Evolutionary conservation across 108 stramenopile genomes (phyloP).

Genomic region (Bacterosira constricta): DNA sequence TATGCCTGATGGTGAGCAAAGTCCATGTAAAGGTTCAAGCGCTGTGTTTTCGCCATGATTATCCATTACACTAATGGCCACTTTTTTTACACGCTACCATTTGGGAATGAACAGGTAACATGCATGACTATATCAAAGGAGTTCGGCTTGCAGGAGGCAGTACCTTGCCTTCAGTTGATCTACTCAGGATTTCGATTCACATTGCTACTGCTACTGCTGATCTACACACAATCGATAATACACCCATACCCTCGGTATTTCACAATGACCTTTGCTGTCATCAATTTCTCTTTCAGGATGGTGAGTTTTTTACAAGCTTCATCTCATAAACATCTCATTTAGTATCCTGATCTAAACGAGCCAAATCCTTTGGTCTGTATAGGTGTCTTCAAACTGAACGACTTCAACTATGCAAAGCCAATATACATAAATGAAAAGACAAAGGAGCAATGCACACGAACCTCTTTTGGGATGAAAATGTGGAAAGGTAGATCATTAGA

Average conservation of each 20-base stretch:
- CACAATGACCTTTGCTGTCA: conserved; percentile 57
- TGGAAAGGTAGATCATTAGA: conserved; percentile 39
- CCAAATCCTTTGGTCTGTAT: no score
- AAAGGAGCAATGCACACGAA: conserved; percentile 13
- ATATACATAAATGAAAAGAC: conserved; percentile 24
- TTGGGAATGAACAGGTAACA: no score
- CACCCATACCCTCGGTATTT: conserved; percentile 19
- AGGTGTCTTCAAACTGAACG: conserved; percentile 57
- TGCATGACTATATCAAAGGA: conserved; percentile 42
- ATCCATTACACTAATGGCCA: no score
- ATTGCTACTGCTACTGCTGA: conserved; percentile 53
- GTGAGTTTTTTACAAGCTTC: no score
- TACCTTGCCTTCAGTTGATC: no score
- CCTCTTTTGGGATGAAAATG: conserved; percentile 6
- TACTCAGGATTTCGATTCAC: conserved; percentile 30
- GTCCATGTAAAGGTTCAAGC: no score
- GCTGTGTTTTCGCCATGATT: no score
- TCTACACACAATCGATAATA: conserved; percentile 49
- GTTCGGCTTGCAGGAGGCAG: conserved; percentile 9
- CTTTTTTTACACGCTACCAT: no score
- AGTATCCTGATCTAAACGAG: no score
- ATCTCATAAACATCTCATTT: no score
- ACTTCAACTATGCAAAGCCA: conserved; percentile 46
- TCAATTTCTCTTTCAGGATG: conserved; percentile 52
- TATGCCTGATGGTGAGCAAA: no score